Evolutionary conservation across 2,329 filamentous ascomycete genomes (phyloP).

Genomic region (Xylaria digitata): DNA sequence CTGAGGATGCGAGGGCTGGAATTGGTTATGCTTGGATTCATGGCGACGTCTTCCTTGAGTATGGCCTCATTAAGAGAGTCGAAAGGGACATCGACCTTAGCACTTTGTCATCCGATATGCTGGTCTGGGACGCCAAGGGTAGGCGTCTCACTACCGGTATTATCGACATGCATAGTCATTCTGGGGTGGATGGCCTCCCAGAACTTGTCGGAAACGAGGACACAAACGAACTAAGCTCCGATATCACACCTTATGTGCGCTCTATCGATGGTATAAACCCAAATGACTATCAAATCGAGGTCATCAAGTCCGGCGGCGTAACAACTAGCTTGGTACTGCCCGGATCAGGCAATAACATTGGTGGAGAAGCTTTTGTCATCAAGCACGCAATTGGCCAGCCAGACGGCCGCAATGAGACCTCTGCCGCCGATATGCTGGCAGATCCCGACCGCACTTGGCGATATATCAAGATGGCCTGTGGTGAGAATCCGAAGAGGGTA

Average conservation of each 20-base stretch:
- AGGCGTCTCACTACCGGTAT: constrained; percentile 73
- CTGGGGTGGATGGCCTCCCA: constrained; percentile 70
- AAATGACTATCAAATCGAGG: constrained; percentile 71
- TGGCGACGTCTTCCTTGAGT: constrained; percentile 70
- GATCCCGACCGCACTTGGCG: constrained; percentile 73
- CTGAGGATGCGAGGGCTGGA: constrained; percentile 66
- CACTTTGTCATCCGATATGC: constrained; percentile 59
- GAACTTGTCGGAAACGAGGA: constrained; percentile 66
- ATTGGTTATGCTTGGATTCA: constrained; percentile 69
- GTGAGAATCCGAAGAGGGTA: constrained; percentile 74
- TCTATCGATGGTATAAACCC: constrained; percentile 74
- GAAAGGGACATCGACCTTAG: constrained; percentile 46
- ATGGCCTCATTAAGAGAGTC: constrained; percentile 70
- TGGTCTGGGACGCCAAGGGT: constrained; percentile 68
- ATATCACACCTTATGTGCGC: constrained; percentile 75
- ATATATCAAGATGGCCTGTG: constrained; percentile 82
- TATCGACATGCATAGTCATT: constrained; percentile 78
- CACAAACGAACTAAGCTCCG: constrained; percentile 70
- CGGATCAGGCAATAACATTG: constrained; percentile 78
- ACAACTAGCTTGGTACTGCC: constrained; percentile 75
- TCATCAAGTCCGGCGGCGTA: constrained; percentile 79
- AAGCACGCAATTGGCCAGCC: constrained; percentile 72
- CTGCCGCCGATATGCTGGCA: constrained; percentile 71
- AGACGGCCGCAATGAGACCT: constrained; percentile 71
- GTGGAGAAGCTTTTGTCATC: constrained; percentile 75